A percentile compares a stretch with the other conserved stretches of the same genome.
These are phyloP conservation scores for Cryptosporidium andersoni DNA, from an alignment of 169 alveolate species.

Conservation along the genomic window DNA sequence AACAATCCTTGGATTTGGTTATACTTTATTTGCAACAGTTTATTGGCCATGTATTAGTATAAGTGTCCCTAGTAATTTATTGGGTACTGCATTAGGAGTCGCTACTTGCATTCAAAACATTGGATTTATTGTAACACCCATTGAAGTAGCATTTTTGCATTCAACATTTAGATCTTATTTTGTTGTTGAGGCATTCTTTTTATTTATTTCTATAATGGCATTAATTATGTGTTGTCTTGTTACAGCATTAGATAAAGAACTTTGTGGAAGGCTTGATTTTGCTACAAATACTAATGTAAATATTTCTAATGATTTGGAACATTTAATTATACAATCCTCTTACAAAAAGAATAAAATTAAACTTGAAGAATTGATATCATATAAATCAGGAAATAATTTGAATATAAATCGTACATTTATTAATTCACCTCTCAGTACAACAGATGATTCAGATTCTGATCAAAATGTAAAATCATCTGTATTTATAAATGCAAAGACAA, in stretches of 20 bases:
- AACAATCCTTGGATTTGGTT: constrained; percentile 67
- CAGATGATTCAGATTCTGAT: constrained; percentile 32
- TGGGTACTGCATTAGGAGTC: constrained; percentile 69
- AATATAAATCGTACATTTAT: constrained; percentile 19
- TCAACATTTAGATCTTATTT: constrained; percentile 57
- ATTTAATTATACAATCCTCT: constrained; percentile 1
- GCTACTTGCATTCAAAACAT: constrained; percentile 63
- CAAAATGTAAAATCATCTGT: constrained; percentile 14
- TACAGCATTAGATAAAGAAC: constrained; percentile 38
- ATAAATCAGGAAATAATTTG: constrained; percentile 2
- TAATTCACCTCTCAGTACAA: constrained; percentile 62
- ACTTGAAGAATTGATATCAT: constrained; percentile 55
- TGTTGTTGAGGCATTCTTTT: constrained; percentile 52
- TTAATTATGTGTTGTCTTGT: constrained; percentile 45
- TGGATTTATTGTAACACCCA: constrained; percentile 65
- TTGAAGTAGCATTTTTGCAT: constrained; percentile 63
- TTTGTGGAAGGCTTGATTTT: constrained; percentile 44
- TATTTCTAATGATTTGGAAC: constrained; percentile 2
- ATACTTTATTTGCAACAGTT: constrained; percentile 67
- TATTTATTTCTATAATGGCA: constrained; percentile 49
- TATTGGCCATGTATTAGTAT: constrained; percentile 70
- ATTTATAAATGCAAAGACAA: constrained; percentile 20
- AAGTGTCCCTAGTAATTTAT: constrained; percentile 58
- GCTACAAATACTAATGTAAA: constrained; percentile 9
- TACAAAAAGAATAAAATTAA: constrained; percentile 9